A percentile compares a stretch with the other conserved stretches of the same genome.
Conservation (phyloP, 768 basidiomycete genomes). For the Clathrus columnatus region DNA sequence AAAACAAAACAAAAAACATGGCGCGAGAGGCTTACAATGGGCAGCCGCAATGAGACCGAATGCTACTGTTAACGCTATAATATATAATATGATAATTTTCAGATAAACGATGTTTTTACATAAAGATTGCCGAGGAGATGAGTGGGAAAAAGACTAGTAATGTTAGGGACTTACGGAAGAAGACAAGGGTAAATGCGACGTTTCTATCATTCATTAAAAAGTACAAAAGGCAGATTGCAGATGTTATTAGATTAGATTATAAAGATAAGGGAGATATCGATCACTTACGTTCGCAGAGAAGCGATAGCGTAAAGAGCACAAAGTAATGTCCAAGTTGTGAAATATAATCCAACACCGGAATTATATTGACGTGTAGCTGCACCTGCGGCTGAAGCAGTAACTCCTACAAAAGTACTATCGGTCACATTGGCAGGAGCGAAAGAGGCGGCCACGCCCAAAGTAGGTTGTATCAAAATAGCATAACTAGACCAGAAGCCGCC, state of each 20-base stretch:
- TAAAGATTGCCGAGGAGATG: neutral
- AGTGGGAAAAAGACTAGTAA: neutral
- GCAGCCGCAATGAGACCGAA: constrained; percentile 7
- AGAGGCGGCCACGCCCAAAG: constrained; percentile 8
- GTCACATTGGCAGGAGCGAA: constrained; percentile 9
- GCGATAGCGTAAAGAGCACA: constrained; percentile 8
- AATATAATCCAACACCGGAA: constrained; percentile 10
- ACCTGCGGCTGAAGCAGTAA: constrained; percentile 5
- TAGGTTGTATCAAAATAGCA: constrained; percentile 9
- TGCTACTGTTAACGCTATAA: neutral
- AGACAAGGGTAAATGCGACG: constrained; percentile 4
- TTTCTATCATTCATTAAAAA: neutral
- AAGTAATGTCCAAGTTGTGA: constrained; percentile 6
- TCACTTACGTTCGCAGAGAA: constrained; percentile 9
- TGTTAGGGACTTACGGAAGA: neutral
- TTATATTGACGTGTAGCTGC: constrained; percentile 8
- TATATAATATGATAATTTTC: neutral
- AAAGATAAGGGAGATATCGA: neutral
- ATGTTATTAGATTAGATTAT: too few relatives aligned
- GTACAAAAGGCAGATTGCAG: neutral
- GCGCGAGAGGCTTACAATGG: constrained; percentile 1
- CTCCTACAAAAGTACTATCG: constrained; percentile 2
- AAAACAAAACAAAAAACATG: neutral
- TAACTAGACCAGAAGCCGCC: constrained; percentile 12
- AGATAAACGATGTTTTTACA: neutral